Base-by-base conservation (phyloP, 2,329 filamentous ascomycete species). In the Blastomyces gilchristii region DNA sequence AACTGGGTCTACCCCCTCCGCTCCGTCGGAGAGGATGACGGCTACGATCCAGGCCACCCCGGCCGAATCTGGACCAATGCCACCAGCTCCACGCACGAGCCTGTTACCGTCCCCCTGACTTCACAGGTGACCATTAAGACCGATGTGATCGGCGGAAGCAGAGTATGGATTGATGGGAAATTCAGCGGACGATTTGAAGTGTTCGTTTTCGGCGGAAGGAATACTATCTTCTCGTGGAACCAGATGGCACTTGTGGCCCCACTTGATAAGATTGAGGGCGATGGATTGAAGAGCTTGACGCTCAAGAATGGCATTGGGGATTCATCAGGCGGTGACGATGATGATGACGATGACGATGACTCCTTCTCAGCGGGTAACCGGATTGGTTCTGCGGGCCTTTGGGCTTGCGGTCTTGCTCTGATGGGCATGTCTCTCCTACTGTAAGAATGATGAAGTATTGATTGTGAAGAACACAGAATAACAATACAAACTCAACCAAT, bases 161-260 rank as follows among this genome's bases (percentile, higher is more conserved):
- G 80, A 1, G 80, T 79, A 0, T 83, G 80, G 79, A 65, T 82
- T 0, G 68, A 81, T 63, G 77, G 73, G 8, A 57, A 65, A 0
- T 82, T 83, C 57, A 74, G 66, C 0, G 82, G 82, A 0, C 70
- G 82, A 11, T 83, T 83, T 61, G 81, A 84, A 65, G 81, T 83
- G 0, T 82, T 81, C 64, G 77, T 84, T 0, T 83, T 77, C 66
- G 81, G 81, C 0, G 82, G 82, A 1, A 75, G 74, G 41, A 83
- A 84, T 63, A 77, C 74, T 8, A 63, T 78, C 58, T 80, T 82
- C 57, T 82, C 80, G 41, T 83, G 81, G 82, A 82, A 78, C 64
- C 81, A 82, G 69, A 84, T 83, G 81, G 81, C 81, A 0, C 78
- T 83, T 67, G 81, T 82, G 14, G 81, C 81, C 9, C 81, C 81